These are phyloP conservation scores for Pseudocercospora fuligena DNA, from an alignment of 2,329 filamentous ascomycete species.

Conservation along the genomic window DNA sequence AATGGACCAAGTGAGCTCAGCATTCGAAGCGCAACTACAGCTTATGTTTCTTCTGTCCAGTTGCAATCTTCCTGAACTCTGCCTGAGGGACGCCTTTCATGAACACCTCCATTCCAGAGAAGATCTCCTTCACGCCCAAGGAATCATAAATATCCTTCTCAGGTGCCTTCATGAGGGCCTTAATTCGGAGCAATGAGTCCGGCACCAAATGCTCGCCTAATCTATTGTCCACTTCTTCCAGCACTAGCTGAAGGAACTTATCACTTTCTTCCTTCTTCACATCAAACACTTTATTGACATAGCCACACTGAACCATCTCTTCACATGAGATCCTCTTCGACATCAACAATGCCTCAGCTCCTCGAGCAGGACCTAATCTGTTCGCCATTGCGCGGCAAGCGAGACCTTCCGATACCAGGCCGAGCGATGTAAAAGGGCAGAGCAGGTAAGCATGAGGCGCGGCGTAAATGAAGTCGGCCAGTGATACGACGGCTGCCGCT, in stretches of 20 bases:
- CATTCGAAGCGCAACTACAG: slow-evolving; percentile 56
- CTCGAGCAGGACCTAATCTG: slow-evolving; percentile 77
- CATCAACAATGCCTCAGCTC: slow-evolving; percentile 93
- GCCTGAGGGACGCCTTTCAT: slow-evolving; percentile 79
- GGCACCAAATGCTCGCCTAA: slow-evolving; percentile 80
- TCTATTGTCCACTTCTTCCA: slow-evolving; percentile 79
- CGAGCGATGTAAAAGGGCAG: slow-evolving; percentile 88
- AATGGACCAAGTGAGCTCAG: neutral
- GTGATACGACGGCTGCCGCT: slow-evolving; percentile 78
- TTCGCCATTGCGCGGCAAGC: slow-evolving; percentile 78
- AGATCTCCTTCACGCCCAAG: slow-evolving; percentile 83
- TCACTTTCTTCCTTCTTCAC: slow-evolving; percentile 64
- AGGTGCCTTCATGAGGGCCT: slow-evolving; percentile 77
- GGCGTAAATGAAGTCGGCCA: slow-evolving; percentile 92
- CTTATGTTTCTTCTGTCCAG: slow-evolving; percentile 93
- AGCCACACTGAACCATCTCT: slow-evolving; percentile 77
- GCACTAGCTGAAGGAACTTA: slow-evolving; percentile 72
- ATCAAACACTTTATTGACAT: slow-evolving; percentile 82
- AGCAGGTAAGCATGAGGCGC: slow-evolving; percentile 81
- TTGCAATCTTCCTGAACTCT: slow-evolving; percentile 84
- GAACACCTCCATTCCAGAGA: slow-evolving; percentile 83
- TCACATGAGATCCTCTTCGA: slow-evolving; percentile 74
- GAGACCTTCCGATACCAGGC: slow-evolving; percentile 87
- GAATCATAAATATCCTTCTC: slow-evolving; percentile 73
- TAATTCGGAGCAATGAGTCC: slow-evolving; percentile 80